Percentiles rank a stretch among this genome's conserved stretches.
Evolutionary conservation across 2,329 filamentous ascomycete genomes (phyloP).

Genomic region (Trichoderma sp.): DNA sequence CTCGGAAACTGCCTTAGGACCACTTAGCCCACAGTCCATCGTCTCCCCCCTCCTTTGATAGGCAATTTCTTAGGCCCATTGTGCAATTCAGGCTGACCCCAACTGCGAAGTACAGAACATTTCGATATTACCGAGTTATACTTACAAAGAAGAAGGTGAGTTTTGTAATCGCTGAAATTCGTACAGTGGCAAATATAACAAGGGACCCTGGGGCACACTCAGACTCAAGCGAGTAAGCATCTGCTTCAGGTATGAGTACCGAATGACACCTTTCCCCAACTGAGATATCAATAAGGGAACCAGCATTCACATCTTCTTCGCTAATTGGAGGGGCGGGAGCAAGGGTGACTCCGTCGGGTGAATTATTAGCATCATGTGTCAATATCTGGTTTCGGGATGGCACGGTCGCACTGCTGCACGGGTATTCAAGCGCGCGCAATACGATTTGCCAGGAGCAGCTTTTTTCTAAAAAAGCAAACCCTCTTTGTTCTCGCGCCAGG

Average conservation of each 20-base stretch:
- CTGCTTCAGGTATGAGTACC: constrained; percentile 8
- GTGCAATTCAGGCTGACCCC: neutral
- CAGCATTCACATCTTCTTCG: neutral
- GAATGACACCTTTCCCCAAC: neutral
- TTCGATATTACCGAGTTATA: neutral
- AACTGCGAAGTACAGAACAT: neutral
- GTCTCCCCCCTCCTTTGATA: neutral
- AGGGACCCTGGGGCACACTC: neutral
- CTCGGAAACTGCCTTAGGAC: neutral
- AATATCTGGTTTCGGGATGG: constrained; percentile 31
- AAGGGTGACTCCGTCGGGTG: constrained; percentile 16
- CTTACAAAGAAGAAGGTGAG: neutral
- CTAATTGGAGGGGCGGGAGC: constrained; percentile 20
- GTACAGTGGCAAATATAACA: neutral
- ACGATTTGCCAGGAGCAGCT: neutral
- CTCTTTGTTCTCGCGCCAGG: neutral
- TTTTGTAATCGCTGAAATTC: neutral
- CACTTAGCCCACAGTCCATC: neutral
- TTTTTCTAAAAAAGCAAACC: neutral
- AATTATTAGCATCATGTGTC: constrained; percentile 27
- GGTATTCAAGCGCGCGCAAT: constrained; percentile 3
- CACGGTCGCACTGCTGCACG: constrained; percentile 30
- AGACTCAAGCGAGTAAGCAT: neutral
- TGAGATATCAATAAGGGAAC: neutral
- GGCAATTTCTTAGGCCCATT: neutral